Conservation (phyloP, 306 rosid species). For the Vachellia collinsii region DNA sequence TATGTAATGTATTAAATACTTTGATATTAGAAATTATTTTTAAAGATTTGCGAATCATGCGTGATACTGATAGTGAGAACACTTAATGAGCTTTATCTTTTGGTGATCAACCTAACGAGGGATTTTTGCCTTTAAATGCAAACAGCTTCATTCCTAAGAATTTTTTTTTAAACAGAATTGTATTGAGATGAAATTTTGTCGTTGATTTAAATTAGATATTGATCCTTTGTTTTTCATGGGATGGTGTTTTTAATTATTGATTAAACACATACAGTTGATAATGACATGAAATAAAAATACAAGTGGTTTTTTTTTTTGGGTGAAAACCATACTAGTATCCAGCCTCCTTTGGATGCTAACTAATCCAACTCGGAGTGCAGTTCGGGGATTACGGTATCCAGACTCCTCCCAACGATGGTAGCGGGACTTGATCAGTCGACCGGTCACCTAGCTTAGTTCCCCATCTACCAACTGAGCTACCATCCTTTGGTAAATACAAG, state of each 20-base stretch:
- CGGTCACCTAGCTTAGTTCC: too few relatives aligned
- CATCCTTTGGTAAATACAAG: too few relatives aligned
- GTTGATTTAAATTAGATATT: not conserved
- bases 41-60: not conserved
- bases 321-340: too few relatives aligned
- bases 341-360: too few relatives aligned
- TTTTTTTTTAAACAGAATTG: not conserved
- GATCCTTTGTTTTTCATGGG: not conserved
- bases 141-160: not conserved
- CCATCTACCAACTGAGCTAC: too few relatives aligned
- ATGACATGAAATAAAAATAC: not conserved
- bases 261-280: not conserved
- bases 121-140: not conserved
- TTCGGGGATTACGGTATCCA: too few relatives aligned
- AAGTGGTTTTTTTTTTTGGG: too few relatives aligned
- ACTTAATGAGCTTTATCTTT: not conserved
- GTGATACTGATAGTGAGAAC: not conserved
- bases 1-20: not conserved
- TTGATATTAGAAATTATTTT: not conserved
- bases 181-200: too few relatives aligned
- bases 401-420: too few relatives aligned
- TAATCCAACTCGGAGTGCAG: too few relatives aligned
- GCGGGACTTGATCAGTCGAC: too few relatives aligned
- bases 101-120: not conserved
- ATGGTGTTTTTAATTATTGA: not conserved